phyloP scores from a whole-genome alignment of 139 green algal species.

The Chloropicon primus region DNA sequence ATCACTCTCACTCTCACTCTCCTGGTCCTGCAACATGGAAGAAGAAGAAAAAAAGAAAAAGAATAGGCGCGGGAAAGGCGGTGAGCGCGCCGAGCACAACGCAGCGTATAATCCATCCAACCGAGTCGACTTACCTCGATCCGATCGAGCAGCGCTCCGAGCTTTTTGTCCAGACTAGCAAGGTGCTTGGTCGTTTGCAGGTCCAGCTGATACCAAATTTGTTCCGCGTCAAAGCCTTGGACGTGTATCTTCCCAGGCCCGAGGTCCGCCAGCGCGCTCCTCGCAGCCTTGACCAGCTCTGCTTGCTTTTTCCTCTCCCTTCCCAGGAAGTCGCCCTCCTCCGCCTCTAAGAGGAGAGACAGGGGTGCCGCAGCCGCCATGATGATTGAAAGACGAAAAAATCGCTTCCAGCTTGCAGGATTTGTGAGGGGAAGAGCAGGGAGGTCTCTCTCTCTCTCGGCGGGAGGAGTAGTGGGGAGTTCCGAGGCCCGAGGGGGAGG shows the following conservation, averaged over 20 bases:
- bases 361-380: no score
- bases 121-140: neutral
- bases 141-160: neutral
- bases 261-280: neutral
- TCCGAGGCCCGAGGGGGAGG: no score
- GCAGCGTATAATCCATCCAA: no score
- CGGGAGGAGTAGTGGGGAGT: no score
- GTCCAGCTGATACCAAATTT: conserved; percentile 59
- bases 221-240: conserved; percentile 53
- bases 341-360: neutral
- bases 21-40: neutral
- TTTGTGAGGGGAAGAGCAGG: no score
- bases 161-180: neutral
- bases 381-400: no score
- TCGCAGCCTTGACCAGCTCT: neutral
- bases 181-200: neutral
- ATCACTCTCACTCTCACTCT: neutral
- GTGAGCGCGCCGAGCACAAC: no score
- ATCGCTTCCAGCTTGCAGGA: no score
- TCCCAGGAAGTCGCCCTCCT: neutral
- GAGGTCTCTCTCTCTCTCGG: no score
- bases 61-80: no score
- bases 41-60: no score
- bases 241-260: conserved; percentile 24
- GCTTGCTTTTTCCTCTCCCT: neutral